Base-by-base conservation (phyloP, 345 rosid species). In the Acer yangbiense region DNA sequence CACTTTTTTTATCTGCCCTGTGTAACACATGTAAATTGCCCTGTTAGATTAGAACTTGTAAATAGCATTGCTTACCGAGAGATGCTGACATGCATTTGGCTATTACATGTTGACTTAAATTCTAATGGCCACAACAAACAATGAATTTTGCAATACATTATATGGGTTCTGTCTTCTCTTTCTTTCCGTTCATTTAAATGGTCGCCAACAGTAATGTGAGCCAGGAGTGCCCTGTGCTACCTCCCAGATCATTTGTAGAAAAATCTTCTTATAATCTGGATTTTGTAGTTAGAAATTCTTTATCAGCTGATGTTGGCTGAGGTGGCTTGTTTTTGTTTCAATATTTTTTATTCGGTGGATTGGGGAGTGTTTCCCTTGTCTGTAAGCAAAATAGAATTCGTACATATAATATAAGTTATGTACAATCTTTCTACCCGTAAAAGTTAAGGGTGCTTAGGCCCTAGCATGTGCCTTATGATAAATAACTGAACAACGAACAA, bases 401-500 rank as follows among this genome's bases (percentile, higher is more conserved):
- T 32, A 65, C 43, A 16, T 63, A 35, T 43, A 43, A 44, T 25
- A 9, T 41, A 74, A 23, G 10, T 35, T 23, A 23, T 7, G 2
- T 21, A 12, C 17, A 23, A 41, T 20, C 10, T 21, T 58, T 72
- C 17, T 35, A 20, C 25, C 44, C 18, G 57, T n/a, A 73, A 14
- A 27, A 35, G 3, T 39, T 20, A 11, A 41, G 39, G 54, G 14
- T 63, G 57, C 27, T 11, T 48, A 35, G 1, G 13, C 23, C 39
- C 55, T 52, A 9, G 43, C 13, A 16, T 12, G 1, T 61, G 27
- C 67, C 44, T 27, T 11, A 27, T 4, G 55, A 64, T 6, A 23
- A 61, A 74, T 64, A 48, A 4, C 14, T 43, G n/a, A 76, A 67
- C 66, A 55, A 54, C 21, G n/a, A 76, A 67, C 66, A 55, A 54